phyloP scores from a whole-genome alignment of 2,329 filamentous ascomycete genomes.

The Capronia epimyces region DNA sequence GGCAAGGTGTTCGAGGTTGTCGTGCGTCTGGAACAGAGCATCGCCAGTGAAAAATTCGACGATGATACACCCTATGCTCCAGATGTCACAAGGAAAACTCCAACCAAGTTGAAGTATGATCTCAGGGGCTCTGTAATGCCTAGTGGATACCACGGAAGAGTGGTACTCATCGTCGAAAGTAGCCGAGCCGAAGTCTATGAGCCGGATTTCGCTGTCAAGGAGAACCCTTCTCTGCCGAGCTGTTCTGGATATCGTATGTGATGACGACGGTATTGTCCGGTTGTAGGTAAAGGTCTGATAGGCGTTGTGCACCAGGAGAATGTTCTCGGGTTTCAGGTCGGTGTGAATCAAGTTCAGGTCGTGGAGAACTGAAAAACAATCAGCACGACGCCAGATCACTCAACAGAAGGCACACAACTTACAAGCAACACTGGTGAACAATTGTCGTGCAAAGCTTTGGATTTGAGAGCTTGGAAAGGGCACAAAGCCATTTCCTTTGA shows the following conservation, averaged over 20 bases:
- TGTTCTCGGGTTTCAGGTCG: constrained; percentile 56
- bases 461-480: constrained; percentile 98
- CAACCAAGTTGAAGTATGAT: constrained; percentile 64
- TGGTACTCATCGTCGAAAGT: constrained; percentile 66
- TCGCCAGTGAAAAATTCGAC: constrained; percentile 66
- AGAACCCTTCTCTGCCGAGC: constrained; percentile 59
- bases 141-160: constrained; percentile 61
- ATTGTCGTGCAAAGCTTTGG: constrained; percentile 88
- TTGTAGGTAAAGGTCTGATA: constrained; percentile 68
- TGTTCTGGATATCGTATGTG: constrained; percentile 51
- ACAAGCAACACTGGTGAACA: constrained; percentile 98
- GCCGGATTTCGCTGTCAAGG: constrained; percentile 59
- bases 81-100: constrained; percentile 64
- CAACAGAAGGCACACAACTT: constrained; percentile 41
- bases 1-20: constrained; percentile 62
- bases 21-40: constrained; percentile 63
- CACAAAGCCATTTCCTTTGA: constrained; percentile 91
- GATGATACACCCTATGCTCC: constrained; percentile 64
- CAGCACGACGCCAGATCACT: constrained; percentile 27
- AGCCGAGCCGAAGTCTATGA: constrained; percentile 64
- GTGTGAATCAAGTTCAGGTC: constrained; percentile 97
- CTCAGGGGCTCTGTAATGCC: constrained; percentile 62
- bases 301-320: constrained; percentile 58
- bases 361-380: constrained; percentile 65
- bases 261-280: constrained; percentile 60